Evolutionary conservation across 2,329 filamentous ascomycete genomes (phyloP), one percentile per base, ranked within the genome.

Genomic region (Aspergillus jensenii): DNA sequence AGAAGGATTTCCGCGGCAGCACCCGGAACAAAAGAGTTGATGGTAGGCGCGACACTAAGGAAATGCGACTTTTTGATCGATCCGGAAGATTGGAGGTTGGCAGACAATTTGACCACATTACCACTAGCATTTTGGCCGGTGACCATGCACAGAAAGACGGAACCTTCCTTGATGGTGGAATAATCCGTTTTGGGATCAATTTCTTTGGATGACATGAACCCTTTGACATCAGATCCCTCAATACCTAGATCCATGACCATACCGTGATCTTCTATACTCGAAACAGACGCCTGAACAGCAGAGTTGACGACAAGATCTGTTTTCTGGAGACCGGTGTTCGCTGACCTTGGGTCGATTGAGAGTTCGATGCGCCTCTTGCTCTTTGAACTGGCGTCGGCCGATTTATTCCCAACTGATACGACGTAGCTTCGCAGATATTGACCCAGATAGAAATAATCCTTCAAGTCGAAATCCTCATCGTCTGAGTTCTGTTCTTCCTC

Each of bases 201-300:
- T 71, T 97, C 92, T 69, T 89, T 91, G 60, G 89, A 90, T 5
- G 91, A 85, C 69, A 99, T 82, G 76, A 99, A 99, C 3, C 90
- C 95, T 59, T 87, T 88, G 52, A 93, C 73, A 39, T 85, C 82
- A 33, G 82, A 78, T 53, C 87, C 85, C 37, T 87, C 81, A 6
- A 98, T 79, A 17, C 91, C 91, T 39, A 98, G 77, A 66, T 97
- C 91, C 91, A 99, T 96, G 56, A 98, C 85, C 58, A 95, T 84
- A 61, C 95, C 95, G 69, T 96, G 93, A 67, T 99, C 96, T 75
- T 99, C 93, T n/a, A 96, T 89, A 74, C 93, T 99, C 51, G 84
- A 77, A 25, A 99, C 88, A 0, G 92, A 89, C 2, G 92, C 93
- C 82, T 98, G 96, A 19, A 98, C 79, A 46, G 90, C 92, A 63